Evolutionary conservation across 129 eudicot species (phyloP).

Genomic region (Glebionis coronaria): DNA sequence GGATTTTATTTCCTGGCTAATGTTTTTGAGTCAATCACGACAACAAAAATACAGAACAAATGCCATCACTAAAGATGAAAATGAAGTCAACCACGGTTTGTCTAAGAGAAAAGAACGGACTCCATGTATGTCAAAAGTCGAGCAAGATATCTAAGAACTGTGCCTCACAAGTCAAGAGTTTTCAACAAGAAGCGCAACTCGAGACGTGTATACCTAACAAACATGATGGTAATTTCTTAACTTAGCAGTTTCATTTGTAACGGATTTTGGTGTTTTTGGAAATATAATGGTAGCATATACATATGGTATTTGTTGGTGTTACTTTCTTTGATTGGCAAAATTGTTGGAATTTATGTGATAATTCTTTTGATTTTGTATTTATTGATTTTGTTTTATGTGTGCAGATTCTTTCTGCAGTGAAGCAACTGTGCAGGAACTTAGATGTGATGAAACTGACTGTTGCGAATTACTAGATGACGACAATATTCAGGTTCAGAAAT

Average conservation of each 20-base stretch:
- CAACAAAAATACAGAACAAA: slow-evolving; percentile 48
- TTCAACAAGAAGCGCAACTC: slow-evolving; percentile 42
- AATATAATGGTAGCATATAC: too few species aligned
- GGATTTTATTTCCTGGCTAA: slow-evolving; percentile 38
- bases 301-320: too few species aligned
- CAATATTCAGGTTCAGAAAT: slow-evolving; percentile 30
- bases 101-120: slow-evolving; percentile 71
- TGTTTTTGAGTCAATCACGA: slow-evolving; percentile 36
- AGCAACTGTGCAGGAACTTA: slow-evolving; percentile 27
- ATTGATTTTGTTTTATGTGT: neutral
- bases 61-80: slow-evolving; percentile 97
- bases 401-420: slow-evolving; percentile 41
- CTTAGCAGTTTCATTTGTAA: slow-evolving; percentile 3
- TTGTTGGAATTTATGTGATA: too few species aligned
- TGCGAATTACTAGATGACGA: slow-evolving; percentile 39
- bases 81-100: slow-evolving; percentile 64
- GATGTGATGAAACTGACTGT: slow-evolving; percentile 38
- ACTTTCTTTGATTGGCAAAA: too few species aligned
- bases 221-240: slow-evolving; percentile 50
- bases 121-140: slow-evolving; percentile 72
- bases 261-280: neutral
- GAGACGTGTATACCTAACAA: slow-evolving; percentile 26
- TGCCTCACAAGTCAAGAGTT: slow-evolving; percentile 38
- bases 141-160: slow-evolving; percentile 58
- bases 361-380: slow-evolving; percentile 8